A percentile compares a stretch with the other conserved stretches of the same genome.
These are phyloP conservation scores for Euphorbia celastroides DNA, from an alignment of 441 rosid species.

Conservation along the genomic window DNA sequence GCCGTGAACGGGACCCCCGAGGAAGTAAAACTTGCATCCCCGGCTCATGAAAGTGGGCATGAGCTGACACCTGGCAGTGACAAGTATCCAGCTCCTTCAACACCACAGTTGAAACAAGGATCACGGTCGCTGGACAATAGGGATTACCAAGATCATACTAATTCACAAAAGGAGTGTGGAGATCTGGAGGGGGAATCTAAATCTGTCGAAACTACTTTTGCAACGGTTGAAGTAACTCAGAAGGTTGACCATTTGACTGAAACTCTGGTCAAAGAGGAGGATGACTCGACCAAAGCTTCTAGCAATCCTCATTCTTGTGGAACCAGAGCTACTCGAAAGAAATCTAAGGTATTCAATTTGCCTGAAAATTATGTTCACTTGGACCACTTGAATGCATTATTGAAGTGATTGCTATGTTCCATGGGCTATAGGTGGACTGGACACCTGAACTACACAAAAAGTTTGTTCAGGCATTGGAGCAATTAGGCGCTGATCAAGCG, in stretches of 20 bases:
- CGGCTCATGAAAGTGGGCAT: constrained; percentile 28
- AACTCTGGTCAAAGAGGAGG: constrained; percentile 46
- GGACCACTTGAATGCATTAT: not conserved
- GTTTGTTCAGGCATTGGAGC: constrained; percentile 87
- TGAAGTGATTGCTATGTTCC: constrained; percentile 6
- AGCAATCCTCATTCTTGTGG: constrained; percentile 32
- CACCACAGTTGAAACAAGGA: constrained; percentile 69
- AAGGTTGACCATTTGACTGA: constrained; percentile 25
- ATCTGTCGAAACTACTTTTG: constrained; percentile 79
- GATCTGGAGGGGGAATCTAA: constrained; percentile 73
- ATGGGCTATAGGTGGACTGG: constrained; percentile 79
- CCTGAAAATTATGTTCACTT: not conserved
- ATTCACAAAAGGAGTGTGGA: constrained; percentile 54
- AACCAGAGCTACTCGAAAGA: constrained; percentile 56
- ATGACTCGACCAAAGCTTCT: constrained; percentile 37
- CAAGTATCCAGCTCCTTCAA: constrained; percentile 76
- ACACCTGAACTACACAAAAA: constrained; percentile 85
- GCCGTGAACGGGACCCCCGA: constrained; percentile 19
- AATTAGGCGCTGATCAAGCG: constrained; percentile 85
- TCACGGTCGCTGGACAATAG: constrained; percentile 52
- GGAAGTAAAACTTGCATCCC: constrained; percentile 26
- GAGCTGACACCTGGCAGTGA: constrained; percentile 37
- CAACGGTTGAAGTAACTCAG: constrained; percentile 28
- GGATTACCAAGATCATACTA: constrained; percentile 62
- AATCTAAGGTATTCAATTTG: constrained; percentile 47